Base-by-base conservation (phyloP, 2,329 filamentous ascomycete genomes). In the Orbilia brochopaga region DNA sequence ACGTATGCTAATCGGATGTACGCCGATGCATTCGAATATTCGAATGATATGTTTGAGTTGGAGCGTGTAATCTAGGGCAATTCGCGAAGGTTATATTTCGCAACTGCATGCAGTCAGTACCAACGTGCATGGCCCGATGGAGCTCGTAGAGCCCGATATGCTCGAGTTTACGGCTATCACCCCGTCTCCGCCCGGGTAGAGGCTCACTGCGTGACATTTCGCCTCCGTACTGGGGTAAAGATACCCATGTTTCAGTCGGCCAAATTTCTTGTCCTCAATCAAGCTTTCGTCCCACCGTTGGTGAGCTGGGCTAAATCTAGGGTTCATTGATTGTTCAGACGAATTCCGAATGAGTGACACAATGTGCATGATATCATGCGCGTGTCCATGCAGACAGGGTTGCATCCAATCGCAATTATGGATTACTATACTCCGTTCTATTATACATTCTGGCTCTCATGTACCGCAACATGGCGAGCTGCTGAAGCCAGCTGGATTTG, bases 291-390 rank as follows among this genome's bases (percentile, higher is more conserved):
- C 8, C 8, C 42, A 48, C 13, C 46, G 23, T 37, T 32, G 21
- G 19, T 13, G 37, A 32, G 27, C 27, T 8, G 27, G 27, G 8
- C 27, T 32, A 7, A 11, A 50, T 30, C 15, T 51, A 42, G 37
- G 37, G 13, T 42, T 17, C 4, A 15, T 61, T 17, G 8, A 32
- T 30, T 52, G 17, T 48, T 58, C 58, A 35, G 32, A 32, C 24
- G 57, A 69, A 62, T 54, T 15, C 37, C n/a, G n/a, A n/a, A 69
- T 63, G 52, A 62, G 65, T 69, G 61, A 69, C 59, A 52, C n/a
- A 46, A 27, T 40, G 2, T 56, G 32, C 23, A 32, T 54, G 42
- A 37, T 42, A 42, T 42, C 37, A 42, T 42, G 37, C 37, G 37
- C 37, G 37, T 15, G 37, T 2, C 2, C 15, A 42, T 61, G 65